phyloP scores from a whole-genome alignment of 1,284 basidiomycete genomes.

The Tylopilus sp. region DNA sequence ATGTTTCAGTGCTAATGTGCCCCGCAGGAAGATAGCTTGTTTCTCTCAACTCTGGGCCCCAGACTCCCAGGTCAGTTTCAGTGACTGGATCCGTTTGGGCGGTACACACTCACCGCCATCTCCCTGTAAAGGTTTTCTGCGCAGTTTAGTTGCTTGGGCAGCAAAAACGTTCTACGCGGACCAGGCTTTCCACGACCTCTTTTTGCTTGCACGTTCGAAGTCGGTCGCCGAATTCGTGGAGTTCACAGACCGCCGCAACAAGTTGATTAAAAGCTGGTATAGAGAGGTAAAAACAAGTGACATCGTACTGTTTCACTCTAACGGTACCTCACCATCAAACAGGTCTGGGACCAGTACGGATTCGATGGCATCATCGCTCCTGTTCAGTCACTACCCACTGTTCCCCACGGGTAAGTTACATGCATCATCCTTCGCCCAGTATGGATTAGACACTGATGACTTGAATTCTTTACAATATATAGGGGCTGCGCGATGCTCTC shows the following conservation, averaged over 20 bases:
- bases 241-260: conserved; percentile 61
- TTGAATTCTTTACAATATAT: no score
- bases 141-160: conserved; percentile 60
- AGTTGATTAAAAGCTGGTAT: conserved; percentile 65
- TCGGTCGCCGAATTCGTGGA: conserved; percentile 67
- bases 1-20: background rate
- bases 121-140: conserved; percentile 58
- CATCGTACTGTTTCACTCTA: conserved; percentile 2
- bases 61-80: conserved; percentile 62
- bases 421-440: background rate
- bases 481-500: conserved; percentile 65
- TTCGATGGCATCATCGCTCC: conserved; percentile 86
- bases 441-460: no score
- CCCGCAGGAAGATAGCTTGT: conserved; percentile 64
- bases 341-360: conserved; percentile 75
- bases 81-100: background rate
- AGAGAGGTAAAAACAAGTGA: conserved; percentile 55
- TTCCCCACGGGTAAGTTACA: conserved; percentile 72
- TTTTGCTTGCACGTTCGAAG: conserved; percentile 61
- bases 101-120: background rate
- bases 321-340: background rate
- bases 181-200: conserved; percentile 58
- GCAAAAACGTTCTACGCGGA: conserved; percentile 67
- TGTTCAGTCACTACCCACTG: conserved; percentile 75
- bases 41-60: conserved; percentile 70